These are phyloP conservation scores for Fusarium mexicanum DNA, from an alignment of 2,329 filamentous ascomycete species.

Conservation along the genomic window DNA sequence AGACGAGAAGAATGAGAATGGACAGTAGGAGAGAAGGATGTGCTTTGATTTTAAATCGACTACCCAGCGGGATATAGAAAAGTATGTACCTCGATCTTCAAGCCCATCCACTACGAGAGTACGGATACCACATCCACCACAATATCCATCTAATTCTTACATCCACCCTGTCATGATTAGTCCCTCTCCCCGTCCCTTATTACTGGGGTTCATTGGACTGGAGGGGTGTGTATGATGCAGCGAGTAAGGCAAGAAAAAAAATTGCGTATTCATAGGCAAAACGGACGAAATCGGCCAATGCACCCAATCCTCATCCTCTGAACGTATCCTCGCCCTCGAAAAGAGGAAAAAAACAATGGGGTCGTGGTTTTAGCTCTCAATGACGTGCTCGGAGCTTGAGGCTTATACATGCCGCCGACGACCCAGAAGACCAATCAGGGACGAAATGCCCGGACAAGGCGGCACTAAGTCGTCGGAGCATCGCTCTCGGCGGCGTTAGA, in stretches of 20 bases:
- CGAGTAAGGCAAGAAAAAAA: slow-evolving; percentile 32
- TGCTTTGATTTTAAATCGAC: slow-evolving; percentile 34
- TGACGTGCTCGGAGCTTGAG: slow-evolving; percentile 50
- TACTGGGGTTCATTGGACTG: slow-evolving; percentile 24
- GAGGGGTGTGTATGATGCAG: slow-evolving; percentile 19
- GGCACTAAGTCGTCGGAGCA: slow-evolving; percentile 41
- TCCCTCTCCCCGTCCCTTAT: slow-evolving; percentile 25
- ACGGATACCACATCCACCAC: slow-evolving; percentile 20
- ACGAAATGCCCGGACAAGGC: slow-evolving; percentile 7
- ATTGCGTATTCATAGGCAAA: slow-evolving; percentile 38
- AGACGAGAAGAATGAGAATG: slow-evolving; percentile 11
- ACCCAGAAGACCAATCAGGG: slow-evolving; percentile 41
- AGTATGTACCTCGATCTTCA: slow-evolving; percentile 9
- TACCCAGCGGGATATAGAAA: slow-evolving; percentile 11
- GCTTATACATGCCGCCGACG: slow-evolving; percentile 45
- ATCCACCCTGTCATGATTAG: slow-evolving; percentile 35
- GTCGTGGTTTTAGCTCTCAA: slow-evolving; percentile 43
- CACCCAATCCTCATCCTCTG: slow-evolving; percentile 16
- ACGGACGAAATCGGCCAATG: slow-evolving; percentile 38
- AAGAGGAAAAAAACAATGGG: slow-evolving; percentile 40
- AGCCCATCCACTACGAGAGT: slow-evolving; percentile 29
- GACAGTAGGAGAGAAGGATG: slow-evolving; percentile 14
- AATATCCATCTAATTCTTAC: slow-evolving; percentile 26
- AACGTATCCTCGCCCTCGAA: slow-evolving; percentile 29
- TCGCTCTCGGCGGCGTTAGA: slow-evolving; percentile 38